Evolutionary conservation across 108 stramenopile genomes (phyloP).

Genomic region (Thalassiosira profunda): DNA sequence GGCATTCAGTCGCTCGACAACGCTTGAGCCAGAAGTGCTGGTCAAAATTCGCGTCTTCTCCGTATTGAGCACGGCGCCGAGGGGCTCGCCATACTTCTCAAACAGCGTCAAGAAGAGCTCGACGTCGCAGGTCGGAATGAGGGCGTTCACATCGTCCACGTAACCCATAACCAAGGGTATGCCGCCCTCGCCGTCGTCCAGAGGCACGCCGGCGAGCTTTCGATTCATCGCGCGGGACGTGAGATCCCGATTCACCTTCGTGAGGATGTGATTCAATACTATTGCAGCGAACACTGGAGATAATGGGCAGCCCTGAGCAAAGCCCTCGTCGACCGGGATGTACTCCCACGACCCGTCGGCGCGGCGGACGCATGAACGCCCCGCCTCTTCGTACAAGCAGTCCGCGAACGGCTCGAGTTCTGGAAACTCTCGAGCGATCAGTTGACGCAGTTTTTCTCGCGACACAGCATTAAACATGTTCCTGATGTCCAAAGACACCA

Average conservation of each 20-base stretch:
- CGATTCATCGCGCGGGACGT: not conserved
- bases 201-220: not conserved
- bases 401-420: not conserved
- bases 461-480: slow-evolving; percentile 28
- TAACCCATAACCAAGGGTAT: not conserved
- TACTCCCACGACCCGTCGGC: not conserved
- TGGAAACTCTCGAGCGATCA: not conserved
- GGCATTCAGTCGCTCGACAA: too few relatives aligned
- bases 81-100: not conserved
- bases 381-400: not conserved
- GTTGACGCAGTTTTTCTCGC: not conserved
- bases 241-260: not conserved
- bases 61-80: not conserved
- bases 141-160: not conserved
- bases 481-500: slow-evolving; percentile 3
- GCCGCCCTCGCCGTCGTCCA: not conserved
- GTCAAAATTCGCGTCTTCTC: too few relatives aligned
- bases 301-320: not conserved
- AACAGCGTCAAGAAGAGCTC: not conserved
- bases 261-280: not conserved
- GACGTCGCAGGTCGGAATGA: not conserved
- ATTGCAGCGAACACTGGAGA: not conserved
- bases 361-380: not conserved
- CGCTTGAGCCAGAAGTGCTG: too few relatives aligned
- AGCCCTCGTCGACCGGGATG: not conserved